These are phyloP conservation scores for Aspergillus novoparasiticus DNA, from an alignment of 2,329 filamentous ascomycete genomes.

Conservation along the genomic window DNA sequence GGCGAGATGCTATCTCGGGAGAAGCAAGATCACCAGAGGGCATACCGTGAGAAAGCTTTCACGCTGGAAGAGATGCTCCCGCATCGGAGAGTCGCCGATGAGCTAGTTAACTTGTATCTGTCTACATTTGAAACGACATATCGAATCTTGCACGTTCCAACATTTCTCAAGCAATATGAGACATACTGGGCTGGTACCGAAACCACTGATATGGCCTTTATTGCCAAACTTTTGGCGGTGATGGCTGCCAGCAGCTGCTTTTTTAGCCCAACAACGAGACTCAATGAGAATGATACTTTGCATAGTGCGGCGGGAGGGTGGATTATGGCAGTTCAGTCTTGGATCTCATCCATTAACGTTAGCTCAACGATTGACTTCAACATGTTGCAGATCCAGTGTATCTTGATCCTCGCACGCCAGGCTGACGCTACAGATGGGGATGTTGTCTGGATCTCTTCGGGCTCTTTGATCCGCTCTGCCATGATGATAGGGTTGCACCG, in stretches of 20 bases:
- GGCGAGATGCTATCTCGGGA: constrained; percentile 32
- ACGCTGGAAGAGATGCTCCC: constrained; percentile 49
- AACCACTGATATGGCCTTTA: constrained; percentile 48
- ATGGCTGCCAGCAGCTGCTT: constrained; percentile 51
- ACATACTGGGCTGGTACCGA: constrained; percentile 53
- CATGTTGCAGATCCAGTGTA: constrained; percentile 36
- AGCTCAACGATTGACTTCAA: constrained; percentile 33
- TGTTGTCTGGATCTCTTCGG: constrained; percentile 40
- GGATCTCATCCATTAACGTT: constrained; percentile 35
- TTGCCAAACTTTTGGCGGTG: constrained; percentile 45
- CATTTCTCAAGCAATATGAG: constrained; percentile 60
- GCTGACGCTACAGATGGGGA: constrained; percentile 34
- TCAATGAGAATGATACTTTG: constrained; percentile 39
- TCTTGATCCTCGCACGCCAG: constrained; percentile 38
- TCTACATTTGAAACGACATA: constrained; percentile 59
- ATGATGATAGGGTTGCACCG: constrained; percentile 48
- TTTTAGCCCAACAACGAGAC: constrained; percentile 22
- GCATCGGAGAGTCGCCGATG: constrained; percentile 47
- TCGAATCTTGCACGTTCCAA: constrained; percentile 61
- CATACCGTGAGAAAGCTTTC: constrained; percentile 33
- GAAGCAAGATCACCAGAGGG: constrained; percentile 30
- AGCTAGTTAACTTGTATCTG: constrained; percentile 57
- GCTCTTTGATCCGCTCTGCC: constrained; percentile 43
- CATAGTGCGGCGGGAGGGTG: constrained; percentile 51
- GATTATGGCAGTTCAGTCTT: constrained; percentile 39